These are phyloP conservation scores for Coelastrella sp. DNA, from an alignment of 139 green algal species.

Conservation along the genomic window DNA sequence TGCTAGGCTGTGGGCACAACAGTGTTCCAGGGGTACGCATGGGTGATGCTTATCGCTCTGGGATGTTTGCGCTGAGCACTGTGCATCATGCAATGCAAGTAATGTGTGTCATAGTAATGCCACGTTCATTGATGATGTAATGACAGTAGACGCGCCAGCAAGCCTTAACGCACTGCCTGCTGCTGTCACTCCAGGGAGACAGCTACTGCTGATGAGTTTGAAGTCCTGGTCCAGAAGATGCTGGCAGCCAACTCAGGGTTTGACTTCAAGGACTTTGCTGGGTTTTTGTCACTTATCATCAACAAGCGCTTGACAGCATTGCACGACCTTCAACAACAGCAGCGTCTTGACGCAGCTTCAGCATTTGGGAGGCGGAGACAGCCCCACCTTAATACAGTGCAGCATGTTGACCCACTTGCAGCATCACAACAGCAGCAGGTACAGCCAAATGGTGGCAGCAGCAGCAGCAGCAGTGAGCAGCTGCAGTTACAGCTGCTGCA, in stretches of 20 bases:
- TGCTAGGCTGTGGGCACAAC: no score
- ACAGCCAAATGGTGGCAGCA: neutral
- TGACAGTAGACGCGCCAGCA: no score
- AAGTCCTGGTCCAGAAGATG: constrained; percentile 78
- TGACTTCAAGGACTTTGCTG: constrained; percentile 54
- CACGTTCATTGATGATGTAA: no score
- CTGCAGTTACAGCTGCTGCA: constrained; percentile 1
- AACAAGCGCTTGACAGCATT: neutral
- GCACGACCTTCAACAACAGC: neutral
- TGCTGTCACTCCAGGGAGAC: neutral
- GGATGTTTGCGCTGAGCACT: no score
- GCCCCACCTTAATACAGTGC: neutral
- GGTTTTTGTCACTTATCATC: constrained; percentile 49
- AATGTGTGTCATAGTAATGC: no score
- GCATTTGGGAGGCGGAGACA: neutral
- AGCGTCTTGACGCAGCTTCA: neutral
- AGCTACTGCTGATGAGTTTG: constrained; percentile 70
- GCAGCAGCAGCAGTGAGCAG: neutral
- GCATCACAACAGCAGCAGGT: neutral
- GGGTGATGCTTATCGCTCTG: no score
- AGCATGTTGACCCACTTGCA: neutral
- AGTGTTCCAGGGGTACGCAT: no score
- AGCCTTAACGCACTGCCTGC: neutral
- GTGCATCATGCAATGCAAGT: no score
- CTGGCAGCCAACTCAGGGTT: constrained; percentile 71